Evolutionary conservation across 2,329 filamentous ascomycete genomes (phyloP).

Genomic region (Plenodomus tracheiphilus): DNA sequence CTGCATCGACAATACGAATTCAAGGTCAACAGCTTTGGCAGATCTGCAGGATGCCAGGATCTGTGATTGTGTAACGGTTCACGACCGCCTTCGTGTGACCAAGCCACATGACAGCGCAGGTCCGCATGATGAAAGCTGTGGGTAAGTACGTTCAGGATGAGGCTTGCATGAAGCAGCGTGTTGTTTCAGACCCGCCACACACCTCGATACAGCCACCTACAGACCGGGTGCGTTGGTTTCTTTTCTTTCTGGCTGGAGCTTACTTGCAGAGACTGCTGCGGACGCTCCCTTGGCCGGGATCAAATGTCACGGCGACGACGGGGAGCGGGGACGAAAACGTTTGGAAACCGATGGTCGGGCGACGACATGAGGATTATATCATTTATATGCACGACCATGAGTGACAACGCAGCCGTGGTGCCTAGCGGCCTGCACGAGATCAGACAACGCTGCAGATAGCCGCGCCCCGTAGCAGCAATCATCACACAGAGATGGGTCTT

Average conservation of each 20-base stretch:
- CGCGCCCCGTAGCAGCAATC: slow-evolving; percentile 16
- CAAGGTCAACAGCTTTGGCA: slow-evolving; percentile 10
- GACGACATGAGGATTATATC: slow-evolving; percentile 27
- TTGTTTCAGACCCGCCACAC: slow-evolving; percentile 10
- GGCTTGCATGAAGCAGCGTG: slow-evolving; percentile 14
- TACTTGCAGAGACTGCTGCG: slow-evolving; percentile 6
- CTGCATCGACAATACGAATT: not conserved
- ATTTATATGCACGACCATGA: slow-evolving; percentile 31
- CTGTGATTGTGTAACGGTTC: slow-evolving; percentile 30
- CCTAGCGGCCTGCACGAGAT: slow-evolving; percentile 1
- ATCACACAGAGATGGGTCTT: slow-evolving; percentile 4
- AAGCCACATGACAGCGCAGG: slow-evolving; percentile 27
- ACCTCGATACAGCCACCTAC: slow-evolving; percentile 7
- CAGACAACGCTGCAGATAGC: slow-evolving; percentile 11
- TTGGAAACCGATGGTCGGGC: slow-evolving; percentile 17
- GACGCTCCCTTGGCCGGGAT: slow-evolving; percentile 1
- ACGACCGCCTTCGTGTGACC: slow-evolving; percentile 19
- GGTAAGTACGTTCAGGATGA: slow-evolving; percentile 12
- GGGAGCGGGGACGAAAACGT: slow-evolving; percentile 20
- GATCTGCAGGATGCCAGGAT: slow-evolving; percentile 18
- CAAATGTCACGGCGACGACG: slow-evolving; percentile 9
- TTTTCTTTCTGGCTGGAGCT: not conserved
- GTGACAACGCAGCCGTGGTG: slow-evolving; percentile 21
- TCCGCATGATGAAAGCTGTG: slow-evolving; percentile 24
- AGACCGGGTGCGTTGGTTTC: slow-evolving; percentile 6